Conservation (phyloP, 2,329 filamentous ascomycete species). For the Parastagonospora nodorum region DNA sequence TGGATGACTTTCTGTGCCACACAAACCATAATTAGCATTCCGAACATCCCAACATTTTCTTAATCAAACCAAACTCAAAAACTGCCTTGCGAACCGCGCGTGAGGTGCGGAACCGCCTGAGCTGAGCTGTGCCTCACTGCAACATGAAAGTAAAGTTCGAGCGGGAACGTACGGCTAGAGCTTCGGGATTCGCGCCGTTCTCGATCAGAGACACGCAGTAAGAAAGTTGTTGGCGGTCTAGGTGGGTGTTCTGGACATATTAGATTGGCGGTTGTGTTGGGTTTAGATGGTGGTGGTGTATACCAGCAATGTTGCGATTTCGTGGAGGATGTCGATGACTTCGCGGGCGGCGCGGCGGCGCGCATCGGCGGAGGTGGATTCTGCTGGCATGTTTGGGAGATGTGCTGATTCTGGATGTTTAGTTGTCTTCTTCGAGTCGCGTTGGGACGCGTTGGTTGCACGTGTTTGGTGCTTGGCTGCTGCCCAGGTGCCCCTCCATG, state of each 20-base stretch:
- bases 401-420: neutral
- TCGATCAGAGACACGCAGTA: slow-evolving; percentile 97
- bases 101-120: slow-evolving; percentile 7
- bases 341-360: slow-evolving; percentile 80
- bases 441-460: neutral
- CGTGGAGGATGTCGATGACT: slow-evolving; percentile 78
- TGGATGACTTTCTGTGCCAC: slow-evolving; percentile 52
- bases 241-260: slow-evolving; percentile 77
- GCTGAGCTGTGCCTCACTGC: slow-evolving; percentile 9
- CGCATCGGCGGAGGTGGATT: slow-evolving; percentile 38
- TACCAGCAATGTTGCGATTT: slow-evolving; percentile 89
- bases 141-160: neutral
- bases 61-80: neutral
- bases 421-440: neutral
- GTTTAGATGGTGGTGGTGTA: neutral
- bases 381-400: slow-evolving; percentile 19
- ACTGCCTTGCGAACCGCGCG: slow-evolving; percentile 12
- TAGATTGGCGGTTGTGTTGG: neutral
- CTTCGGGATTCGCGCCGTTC: slow-evolving; percentile 95
- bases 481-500: neutral
- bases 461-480: neutral
- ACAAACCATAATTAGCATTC: slow-evolving; percentile 12
- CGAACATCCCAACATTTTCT: neutral
- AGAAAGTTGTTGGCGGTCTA: slow-evolving; percentile 87
- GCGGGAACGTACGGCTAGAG: slow-evolving; percentile 74